Conservation (phyloP, 345 rosid species). For the Draba incana region DNA sequence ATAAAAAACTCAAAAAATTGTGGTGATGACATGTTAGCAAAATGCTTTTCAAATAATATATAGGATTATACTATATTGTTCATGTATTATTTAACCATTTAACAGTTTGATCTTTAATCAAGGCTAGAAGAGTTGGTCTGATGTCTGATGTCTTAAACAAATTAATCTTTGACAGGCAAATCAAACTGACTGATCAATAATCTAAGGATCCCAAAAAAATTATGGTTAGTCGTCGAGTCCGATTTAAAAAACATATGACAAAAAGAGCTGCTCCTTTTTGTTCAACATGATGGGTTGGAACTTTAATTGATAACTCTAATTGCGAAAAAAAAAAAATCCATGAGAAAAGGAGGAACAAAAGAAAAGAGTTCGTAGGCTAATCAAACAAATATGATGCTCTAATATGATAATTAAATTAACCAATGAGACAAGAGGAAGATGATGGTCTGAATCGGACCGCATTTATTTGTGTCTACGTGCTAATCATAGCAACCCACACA, state of each 20-base stretch:
- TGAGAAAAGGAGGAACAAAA: constrained; percentile 16
- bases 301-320: background rate
- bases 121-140: too few relatives aligned
- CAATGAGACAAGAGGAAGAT: constrained; percentile 41
- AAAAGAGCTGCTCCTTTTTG: background rate
- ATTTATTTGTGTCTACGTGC: constrained; percentile 48
- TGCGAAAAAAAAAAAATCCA: background rate
- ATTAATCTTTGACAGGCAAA: too few relatives aligned
- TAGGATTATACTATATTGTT: too few relatives aligned
- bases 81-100: background rate
- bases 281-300: background rate
- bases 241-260: background rate
- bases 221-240: background rate
- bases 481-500: constrained; percentile 31
- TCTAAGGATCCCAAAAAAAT: background rate
- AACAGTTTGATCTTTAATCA: background rate
- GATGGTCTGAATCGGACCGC: constrained; percentile 68
- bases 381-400: constrained; percentile 31
- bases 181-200: too few relatives aligned
- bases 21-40: too few relatives aligned
- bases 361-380: constrained; percentile 1
- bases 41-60: too few relatives aligned
- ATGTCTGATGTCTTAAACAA: too few relatives aligned
- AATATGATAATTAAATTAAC: constrained; percentile 16
- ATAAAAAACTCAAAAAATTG: too few relatives aligned